These are phyloP conservation scores for Pseudocercospora crystallina DNA, from an alignment of 2,329 filamentous ascomycete genomes.

Conservation along the genomic window DNA sequence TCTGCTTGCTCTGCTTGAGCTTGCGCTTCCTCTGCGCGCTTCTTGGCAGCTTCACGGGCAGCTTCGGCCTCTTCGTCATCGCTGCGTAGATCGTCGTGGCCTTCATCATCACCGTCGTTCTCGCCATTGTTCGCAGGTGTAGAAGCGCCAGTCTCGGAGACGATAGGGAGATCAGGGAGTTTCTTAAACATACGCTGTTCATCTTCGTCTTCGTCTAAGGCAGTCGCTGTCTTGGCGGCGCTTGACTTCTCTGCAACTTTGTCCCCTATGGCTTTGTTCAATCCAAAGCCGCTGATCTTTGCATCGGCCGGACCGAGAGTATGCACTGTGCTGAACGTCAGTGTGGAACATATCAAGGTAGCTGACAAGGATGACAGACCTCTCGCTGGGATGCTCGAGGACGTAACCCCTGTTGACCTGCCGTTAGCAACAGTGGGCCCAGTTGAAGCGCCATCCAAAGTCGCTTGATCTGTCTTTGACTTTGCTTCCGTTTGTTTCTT, in stretches of 20 bases:
- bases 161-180: slow-evolving; percentile 72
- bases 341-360: too few species aligned
- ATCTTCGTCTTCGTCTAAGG: slow-evolving; percentile 85
- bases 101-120: slow-evolving; percentile 47
- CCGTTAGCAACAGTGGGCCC: slow-evolving; percentile 44
- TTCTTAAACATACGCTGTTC: slow-evolving; percentile 87
- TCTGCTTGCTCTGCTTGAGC: slow-evolving; percentile 49
- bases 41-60: slow-evolving; percentile 75
- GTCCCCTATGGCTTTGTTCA: slow-evolving; percentile 67
- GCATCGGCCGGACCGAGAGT: slow-evolving; percentile 36
- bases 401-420: slow-evolving; percentile 20
- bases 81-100: slow-evolving; percentile 73
- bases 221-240: slow-evolving; percentile 68
- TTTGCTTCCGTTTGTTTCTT: slow-evolving; percentile 69
- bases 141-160: slow-evolving; percentile 46
- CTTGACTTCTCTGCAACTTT: slow-evolving; percentile 56
- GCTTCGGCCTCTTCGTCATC: slow-evolving; percentile 88
- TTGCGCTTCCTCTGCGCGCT: slow-evolving; percentile 59
- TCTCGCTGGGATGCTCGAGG: neutral
- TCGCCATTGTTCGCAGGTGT: slow-evolving; percentile 57
- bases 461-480: slow-evolving; percentile 49
- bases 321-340: too few species aligned
- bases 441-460: slow-evolving; percentile 40
- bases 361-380: too few species aligned
- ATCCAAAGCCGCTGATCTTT: slow-evolving; percentile 81